Base-by-base conservation (phyloP, 352 stramenopile genomes). In the Pythium graminicola region DNA sequence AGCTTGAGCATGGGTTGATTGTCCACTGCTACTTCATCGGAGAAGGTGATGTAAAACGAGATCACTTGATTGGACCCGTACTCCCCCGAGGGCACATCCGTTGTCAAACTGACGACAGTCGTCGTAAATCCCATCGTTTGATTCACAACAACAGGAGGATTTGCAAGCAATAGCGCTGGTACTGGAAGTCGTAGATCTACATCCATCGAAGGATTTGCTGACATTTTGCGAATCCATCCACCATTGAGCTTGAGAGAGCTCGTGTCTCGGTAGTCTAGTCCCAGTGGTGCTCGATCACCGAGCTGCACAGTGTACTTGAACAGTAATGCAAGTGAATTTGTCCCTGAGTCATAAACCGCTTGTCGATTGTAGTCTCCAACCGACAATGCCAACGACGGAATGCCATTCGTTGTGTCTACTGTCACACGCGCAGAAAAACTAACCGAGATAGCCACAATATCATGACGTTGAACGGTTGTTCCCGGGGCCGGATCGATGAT, bases 31-130 rank as follows among this genome's bases (percentile, higher is more conserved):
- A 94, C 77, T 64, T 88, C 77, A 39, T 92, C 81, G 0, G 83
- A 83, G 45, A 92, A 90, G 4, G 57, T 75, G 31, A 94, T 50
- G 7, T 66, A 72, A 31, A 92, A 63, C 11, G 66, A 73, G 29
- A 94, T 81, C 20, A 89, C 65, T 50, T 92, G 79, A 20, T 89
- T 86, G 3, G 62, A 67, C 14, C 83, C 83, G 31, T 90, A 94
- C 1, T 75, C 67, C 0, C 76, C 83, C 5, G 67, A 48, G 3
- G 43, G 11, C 2, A 82, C 55, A 44, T 92, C 76, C 2, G 72
- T 72, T 8, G 62, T 66, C 3, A 92, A 56, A 7, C 48, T 63
- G 11, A 51, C 38, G 20, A 89, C 56, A 1, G 28, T 87, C 14
- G 77, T 87, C 14, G 62, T 20, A 41, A 69, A 75, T 13, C 53